Conservation (phyloP, 1,284 basidiomycete genomes). For the Hypsizygus ulmarius region DNA sequence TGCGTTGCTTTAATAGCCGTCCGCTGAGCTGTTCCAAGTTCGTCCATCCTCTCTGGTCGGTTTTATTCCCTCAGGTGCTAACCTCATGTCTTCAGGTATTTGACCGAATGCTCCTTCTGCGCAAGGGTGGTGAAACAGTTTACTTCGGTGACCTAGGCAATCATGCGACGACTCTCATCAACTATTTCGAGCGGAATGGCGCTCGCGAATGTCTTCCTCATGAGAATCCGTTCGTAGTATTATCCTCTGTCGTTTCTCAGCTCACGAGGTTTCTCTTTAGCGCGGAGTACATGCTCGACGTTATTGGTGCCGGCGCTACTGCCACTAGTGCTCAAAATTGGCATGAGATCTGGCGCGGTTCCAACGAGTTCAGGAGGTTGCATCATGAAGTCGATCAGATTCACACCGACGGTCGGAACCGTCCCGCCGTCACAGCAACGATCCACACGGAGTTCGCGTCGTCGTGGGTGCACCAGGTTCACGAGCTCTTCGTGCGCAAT, state of each 20-base stretch:
- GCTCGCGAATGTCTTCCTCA: slow-evolving; percentile 41
- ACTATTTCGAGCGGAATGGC: slow-evolving; percentile 72
- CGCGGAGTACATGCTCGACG: slow-evolving; percentile 69
- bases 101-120: slow-evolving; percentile 42
- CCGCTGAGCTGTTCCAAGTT: slow-evolving; percentile 65
- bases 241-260: not conserved
- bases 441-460: slow-evolving; percentile 52
- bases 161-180: slow-evolving; percentile 54
- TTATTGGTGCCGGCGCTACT: slow-evolving; percentile 64
- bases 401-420: slow-evolving; percentile 34
- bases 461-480: slow-evolving; percentile 48
- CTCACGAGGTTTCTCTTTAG: slow-evolving; percentile 28
- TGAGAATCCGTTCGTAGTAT: slow-evolving; percentile 44
- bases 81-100: slow-evolving; percentile 31
- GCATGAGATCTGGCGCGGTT: slow-evolving; percentile 43
- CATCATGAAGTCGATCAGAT: slow-evolving; percentile 39
- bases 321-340: slow-evolving; percentile 45
- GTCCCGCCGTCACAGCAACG: slow-evolving; percentile 29
- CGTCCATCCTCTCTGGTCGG: not conserved
- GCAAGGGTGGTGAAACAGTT: slow-evolving; percentile 71
- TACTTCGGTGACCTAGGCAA: slow-evolving; percentile 77
- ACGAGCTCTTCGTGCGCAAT: slow-evolving; percentile 40
- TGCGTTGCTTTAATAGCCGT: slow-evolving; percentile 47
- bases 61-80: not conserved
- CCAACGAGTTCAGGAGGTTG: slow-evolving; percentile 33